Base-by-base conservation (phyloP, 106 monocot species). In the Dendrobium nobile region DNA sequence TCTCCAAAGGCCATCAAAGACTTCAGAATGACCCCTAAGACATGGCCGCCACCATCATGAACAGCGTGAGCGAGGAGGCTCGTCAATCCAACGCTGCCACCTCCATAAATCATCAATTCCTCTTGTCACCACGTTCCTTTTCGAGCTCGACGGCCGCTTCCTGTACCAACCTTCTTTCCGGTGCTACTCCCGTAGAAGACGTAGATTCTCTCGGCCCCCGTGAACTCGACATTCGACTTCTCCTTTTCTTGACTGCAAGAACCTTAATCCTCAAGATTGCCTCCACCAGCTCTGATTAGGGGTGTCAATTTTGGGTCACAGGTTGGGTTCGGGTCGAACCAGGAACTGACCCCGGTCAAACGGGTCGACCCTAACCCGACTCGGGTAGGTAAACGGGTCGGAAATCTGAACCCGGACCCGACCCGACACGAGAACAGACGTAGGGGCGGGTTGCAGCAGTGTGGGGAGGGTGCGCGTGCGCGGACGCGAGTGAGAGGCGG, bases 91-190 rank as follows among this genome's bases (percentile, higher is more conserved):
- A 90, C 77, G 79, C 87, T 90, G 11, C 90, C 87, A 48, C 90
- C 90, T 31, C 90, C 90, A 80, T 87, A 90, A n/a, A 90, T 87
- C 86, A 86, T 91, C 84, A 72, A 91, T 88, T 16, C 73, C 80
- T 58, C 86, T 84, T 33, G 80, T 76, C 31, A 93, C 90, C 90
- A 93, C n/a, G 80, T 67, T 90, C 88, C 75, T 84, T 90, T 31
- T 90, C 93, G 56, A 93, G 85, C 48, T 93, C 86, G 28, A 93
- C 58, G 37, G 93, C 90, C 7, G 93, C 93, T 47, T 88, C 88
- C 58, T 86, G 84, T 90, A 51, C 88, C 84, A 7, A 81, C 43
- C 70, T 90, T 88, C 40, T 80, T 85, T 47, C 93, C 93, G 13
- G 88, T 79, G 37, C 86, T 82, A 68, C 90, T 93, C 59, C 93